These are phyloP conservation scores for Wickerhamomyces queroliae DNA, from an alignment of 805 yeast genomes.

Conservation along the genomic window DNA sequence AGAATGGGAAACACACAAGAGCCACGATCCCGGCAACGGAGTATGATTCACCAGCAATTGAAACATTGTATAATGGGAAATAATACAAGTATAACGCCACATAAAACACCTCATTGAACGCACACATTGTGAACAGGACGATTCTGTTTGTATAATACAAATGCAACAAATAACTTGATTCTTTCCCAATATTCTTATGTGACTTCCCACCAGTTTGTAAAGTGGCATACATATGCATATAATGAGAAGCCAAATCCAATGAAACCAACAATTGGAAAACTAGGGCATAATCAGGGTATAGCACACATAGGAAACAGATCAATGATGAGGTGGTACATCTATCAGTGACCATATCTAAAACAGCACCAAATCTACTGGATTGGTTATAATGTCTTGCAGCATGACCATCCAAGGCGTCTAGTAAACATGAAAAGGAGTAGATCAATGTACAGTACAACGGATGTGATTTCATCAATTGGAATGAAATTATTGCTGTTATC, in stretches of 20 bases:
- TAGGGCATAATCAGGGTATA: conserved; percentile 59
- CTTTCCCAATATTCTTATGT: conserved; percentile 77
- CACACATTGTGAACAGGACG: conserved; percentile 84
- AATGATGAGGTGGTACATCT: conserved; percentile 95
- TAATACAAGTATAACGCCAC: conserved; percentile 80
- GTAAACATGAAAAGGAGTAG: conserved; percentile 81
- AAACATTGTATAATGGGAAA: conserved; percentile 34
- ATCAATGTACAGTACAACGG: conserved; percentile 73
- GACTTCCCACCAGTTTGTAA: conserved; percentile 70
- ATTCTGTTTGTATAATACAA: conserved; percentile 82
- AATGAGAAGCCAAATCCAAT: conserved; percentile 87
- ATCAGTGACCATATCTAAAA: conserved; percentile 97
- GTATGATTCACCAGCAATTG: conserved; percentile 28
- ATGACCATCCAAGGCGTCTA: conserved; percentile 95
- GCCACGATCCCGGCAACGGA: conserved; percentile 58
- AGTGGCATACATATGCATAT: conserved; percentile 98
- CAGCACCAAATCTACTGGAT: conserved; percentile 91
- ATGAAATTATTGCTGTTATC: conserved; percentile 72
- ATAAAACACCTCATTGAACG: conserved; percentile 89
- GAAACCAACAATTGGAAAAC: conserved; percentile 79
- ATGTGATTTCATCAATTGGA: conserved; percentile 75
- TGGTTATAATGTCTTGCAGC: conserved; percentile 90
- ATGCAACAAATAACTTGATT: conserved; percentile 65
- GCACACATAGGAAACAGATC: conserved; percentile 75
- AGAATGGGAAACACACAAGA: conserved; percentile 70